Evolutionary conservation across 306 rosid species (phyloP), one percentile per base, ranked within the genome.

Genomic region (Acacia acuminata): DNA sequence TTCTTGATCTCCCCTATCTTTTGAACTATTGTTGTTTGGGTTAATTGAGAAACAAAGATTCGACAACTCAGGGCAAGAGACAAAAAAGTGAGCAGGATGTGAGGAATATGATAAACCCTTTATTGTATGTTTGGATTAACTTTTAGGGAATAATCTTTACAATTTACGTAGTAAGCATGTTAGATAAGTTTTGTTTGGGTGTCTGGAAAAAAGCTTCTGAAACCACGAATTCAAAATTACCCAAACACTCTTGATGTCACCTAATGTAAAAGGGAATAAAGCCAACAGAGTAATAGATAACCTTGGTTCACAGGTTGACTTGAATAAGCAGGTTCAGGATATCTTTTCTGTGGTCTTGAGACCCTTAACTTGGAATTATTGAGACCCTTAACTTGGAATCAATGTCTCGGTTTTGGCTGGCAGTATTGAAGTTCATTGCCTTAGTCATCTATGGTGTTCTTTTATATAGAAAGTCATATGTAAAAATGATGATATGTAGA

Each of bases 31-130:
- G 3, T 32, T 32, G 36, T 94, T 7, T 94, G 97, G 96, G 94
- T 94, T 81, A 94, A 91, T 86, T 91, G 93, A 15, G 92, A 89
- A 61, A 94, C 94, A 4, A 94, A 96, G 84, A 89, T 88, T 56
- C 85, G 16, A 20, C 85, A 93, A 63, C 97, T 96, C 55, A 66
- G 88, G 88, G 85, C 86, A 0, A 89, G 96, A 78, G 99, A 92
- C 79, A 58, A 71, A 74, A 81, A 19, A 60, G 86, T 20, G 87
- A 90, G 74, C 94, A 88, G 75, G 94, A 92, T 73, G 97, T 94
- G 5, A 77, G 40, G 67, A 88, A 87, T 85, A 84, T 92, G 85
- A 78, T 92, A 30, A 89, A 85, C 82, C 87, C 97, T 85, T 30
- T 2, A 1, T 0, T 3, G 4, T 32, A 4, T 32, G 4, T 32